Conservation (phyloP, 2,329 filamentous ascomycete genomes). For the Dissoconium aciculare region DNA sequence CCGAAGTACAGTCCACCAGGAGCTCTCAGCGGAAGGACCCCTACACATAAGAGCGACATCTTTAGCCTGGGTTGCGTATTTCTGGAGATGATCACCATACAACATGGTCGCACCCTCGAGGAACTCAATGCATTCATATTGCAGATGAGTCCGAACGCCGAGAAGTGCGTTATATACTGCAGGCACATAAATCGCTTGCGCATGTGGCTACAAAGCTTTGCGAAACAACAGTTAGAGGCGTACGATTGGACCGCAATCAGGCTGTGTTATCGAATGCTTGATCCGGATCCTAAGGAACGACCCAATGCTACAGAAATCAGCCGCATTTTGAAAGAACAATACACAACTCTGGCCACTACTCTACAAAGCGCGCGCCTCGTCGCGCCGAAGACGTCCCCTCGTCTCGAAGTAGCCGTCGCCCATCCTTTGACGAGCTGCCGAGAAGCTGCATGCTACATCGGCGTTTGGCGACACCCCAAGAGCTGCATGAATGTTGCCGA, state of each 20-base stretch:
- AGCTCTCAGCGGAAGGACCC: background rate
- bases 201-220: background rate
- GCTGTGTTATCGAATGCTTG: background rate
- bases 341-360: no score
- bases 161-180: background rate
- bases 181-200: background rate
- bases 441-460: no score
- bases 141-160: background rate
- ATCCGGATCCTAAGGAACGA: background rate
- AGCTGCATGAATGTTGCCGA: no score
- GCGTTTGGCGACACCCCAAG: no score
- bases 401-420: no score
- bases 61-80: constrained; percentile 8
- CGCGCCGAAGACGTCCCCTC: no score
- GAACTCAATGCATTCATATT: background rate
- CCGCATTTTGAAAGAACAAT: no score
- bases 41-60: constrained; percentile 5
- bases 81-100: constrained; percentile 5
- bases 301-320: background rate
- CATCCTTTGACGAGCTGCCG: no score
- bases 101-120: background rate
- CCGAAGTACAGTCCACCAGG: constrained; percentile 8
- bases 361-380: no score
- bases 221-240: background rate
- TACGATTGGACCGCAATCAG: background rate